Base-by-base conservation (phyloP, 768 basidiomycete genomes). In the Mycena vulgaris region DNA sequence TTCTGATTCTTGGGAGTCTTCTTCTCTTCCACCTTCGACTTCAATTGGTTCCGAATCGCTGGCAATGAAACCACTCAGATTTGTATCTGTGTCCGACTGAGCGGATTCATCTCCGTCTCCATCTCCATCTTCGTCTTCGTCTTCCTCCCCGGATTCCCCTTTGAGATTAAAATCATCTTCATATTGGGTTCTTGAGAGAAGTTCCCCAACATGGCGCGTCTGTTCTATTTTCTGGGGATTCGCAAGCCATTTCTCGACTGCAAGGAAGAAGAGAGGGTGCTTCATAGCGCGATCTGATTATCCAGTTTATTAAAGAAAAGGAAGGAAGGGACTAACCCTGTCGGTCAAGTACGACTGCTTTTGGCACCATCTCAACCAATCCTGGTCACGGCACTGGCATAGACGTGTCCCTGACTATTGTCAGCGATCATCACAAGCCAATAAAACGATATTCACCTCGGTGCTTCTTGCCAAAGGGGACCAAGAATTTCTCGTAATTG, bases 241-340 rank as follows among this genome's bases (percentile, higher is more conserved):
- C 13, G 7, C 63, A 3, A 70, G 30, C 56, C 52, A 51, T 27
- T 37, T 40, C 23, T 70, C 21, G 21, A 70, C 33, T n/a, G 69
- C 69, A 23, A 5, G 40, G 35, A 60, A 53, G 25, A 70, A 70
- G 14, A 64, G 48, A 11, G 63, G 69, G 25, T 51, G 62, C 69
- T 70, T 27, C 25, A 48, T 4, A 35, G 11, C 17, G 10, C 4
- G 23, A 42, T 47, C 5, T 19, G 11, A 59, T 25, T n/a, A n/a
- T 47, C 2, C 2, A 6, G 7, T 30, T 37, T 21, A 30, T 28
- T 11, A 52, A 28, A 9, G 30, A 11, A 33, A 7, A n/a, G n/a
- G 31, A 30, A 45, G 16, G 10, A n/a, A 55, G n/a, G 42, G n/a
- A 23, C 17, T 47, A 31, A n/a, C 42, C 42, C 48, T 60, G 10